Conservation (phyloP, 768 basidiomycete genomes). For the Lyophyllum semitale region DNA sequence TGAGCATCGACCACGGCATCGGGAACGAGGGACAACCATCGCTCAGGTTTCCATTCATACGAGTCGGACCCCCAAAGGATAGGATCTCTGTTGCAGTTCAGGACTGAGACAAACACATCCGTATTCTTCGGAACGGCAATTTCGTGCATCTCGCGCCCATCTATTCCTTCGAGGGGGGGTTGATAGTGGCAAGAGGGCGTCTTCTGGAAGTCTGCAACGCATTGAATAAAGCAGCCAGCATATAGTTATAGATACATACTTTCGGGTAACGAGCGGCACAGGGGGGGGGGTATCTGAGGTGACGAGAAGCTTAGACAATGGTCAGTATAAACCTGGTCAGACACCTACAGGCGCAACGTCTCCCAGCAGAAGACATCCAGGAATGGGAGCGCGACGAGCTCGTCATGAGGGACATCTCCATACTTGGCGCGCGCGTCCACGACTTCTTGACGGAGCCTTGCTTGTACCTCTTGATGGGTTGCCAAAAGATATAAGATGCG, state of each 20-base stretch:
- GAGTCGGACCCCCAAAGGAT: slow-evolving; percentile 50
- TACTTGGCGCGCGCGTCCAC: slow-evolving; percentile 19
- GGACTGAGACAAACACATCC: slow-evolving; percentile 35
- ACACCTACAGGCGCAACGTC: slow-evolving; percentile 38
- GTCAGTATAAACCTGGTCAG: background rate
- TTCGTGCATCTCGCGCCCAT: slow-evolving; percentile 37
- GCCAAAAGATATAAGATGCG: slow-evolving; percentile 29
- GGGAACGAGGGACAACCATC: slow-evolving; percentile 46
- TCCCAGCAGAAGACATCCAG: slow-evolving; percentile 41
- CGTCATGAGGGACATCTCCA: slow-evolving; percentile 36
- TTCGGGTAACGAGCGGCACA: slow-evolving; percentile 13
- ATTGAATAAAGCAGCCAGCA: background rate
- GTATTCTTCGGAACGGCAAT: slow-evolving; percentile 42
- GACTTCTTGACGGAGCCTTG: slow-evolving; percentile 38
- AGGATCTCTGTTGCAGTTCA: slow-evolving; percentile 39
- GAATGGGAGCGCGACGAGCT: slow-evolving; percentile 34
- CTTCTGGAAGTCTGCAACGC: slow-evolving; percentile 31
- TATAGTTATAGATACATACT: slow-evolving; percentile 7
- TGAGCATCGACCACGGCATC: slow-evolving; percentile 34
- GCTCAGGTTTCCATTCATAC: slow-evolving; percentile 52
- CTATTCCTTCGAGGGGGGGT: slow-evolving; percentile 34
- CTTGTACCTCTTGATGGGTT: slow-evolving; percentile 14
- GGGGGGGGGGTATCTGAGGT: slow-evolving; percentile 19
- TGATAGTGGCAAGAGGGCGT: slow-evolving; percentile 42
- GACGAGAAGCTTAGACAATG: background rate